Percentiles rank a stretch among this genome's conserved stretches.
These are phyloP conservation scores for Furculomyces boomerangus DNA, from an alignment of 371 early-diverging fungal species.

Conservation along the genomic window DNA sequence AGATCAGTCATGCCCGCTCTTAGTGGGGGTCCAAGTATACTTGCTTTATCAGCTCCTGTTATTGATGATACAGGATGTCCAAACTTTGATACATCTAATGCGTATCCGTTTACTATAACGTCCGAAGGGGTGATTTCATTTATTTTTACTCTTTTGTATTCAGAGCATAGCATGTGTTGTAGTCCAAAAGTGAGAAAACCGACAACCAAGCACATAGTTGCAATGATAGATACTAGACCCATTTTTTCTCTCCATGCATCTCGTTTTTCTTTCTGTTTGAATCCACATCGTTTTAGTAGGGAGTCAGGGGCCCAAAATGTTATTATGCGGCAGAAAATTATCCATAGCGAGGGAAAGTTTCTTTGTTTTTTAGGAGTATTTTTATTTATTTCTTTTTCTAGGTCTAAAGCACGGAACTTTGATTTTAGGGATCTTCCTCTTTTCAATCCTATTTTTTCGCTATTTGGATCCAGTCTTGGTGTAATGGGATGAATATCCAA, in stretches of 20 bases:
- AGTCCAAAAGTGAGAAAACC: constrained; percentile 46
- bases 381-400: not conserved
- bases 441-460: too few species aligned
- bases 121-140: constrained; percentile 25
- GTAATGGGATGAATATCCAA: not conserved
- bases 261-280: constrained; percentile 10
- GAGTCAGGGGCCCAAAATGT: constrained; percentile 65
- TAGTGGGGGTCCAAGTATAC: constrained; percentile 37
- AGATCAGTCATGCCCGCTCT: constrained; percentile 55
- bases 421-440: not conserved
- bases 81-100: constrained; percentile 29
- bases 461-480: too few species aligned
- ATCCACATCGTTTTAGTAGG: constrained; percentile 30
- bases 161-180: constrained; percentile 26
- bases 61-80: constrained; percentile 26
- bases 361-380: not conserved
- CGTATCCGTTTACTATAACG: constrained; percentile 36
- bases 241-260: constrained; percentile 67
- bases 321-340: constrained; percentile 41
- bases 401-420: not conserved
- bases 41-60: constrained; percentile 24
- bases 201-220: constrained; percentile 31
- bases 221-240: constrained; percentile 45
- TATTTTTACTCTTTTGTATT: constrained; percentile 19
- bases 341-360: constrained; percentile 26